Percentiles rank a stretch among this genome's conserved stretches.
phyloP scores from a whole-genome alignment of 257 asterid genomes.

The Linaria vulgaris region DNA sequence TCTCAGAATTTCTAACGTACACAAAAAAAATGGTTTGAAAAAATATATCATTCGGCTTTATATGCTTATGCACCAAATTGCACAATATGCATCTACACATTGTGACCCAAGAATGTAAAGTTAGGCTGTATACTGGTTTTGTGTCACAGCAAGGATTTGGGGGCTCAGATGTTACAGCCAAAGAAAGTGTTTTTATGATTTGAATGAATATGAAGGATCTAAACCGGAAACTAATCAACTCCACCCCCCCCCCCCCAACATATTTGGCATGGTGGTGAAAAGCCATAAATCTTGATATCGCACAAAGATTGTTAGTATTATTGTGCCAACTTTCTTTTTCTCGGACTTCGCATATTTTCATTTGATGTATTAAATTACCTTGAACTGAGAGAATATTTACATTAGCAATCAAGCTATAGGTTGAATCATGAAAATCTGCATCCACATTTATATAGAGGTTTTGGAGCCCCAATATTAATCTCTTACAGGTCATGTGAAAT shows the following conservation, averaged over 20 bases:
- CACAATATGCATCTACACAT: too few species aligned
- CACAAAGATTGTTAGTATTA: background rate
- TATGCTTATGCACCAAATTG: constrained; percentile 2
- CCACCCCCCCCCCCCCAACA: background rate
- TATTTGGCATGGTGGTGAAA: background rate
- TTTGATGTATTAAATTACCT: background rate
- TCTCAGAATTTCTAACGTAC: background rate
- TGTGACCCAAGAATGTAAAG: background rate
- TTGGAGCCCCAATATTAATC: too few species aligned
- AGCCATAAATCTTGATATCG: background rate
- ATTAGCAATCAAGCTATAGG: constrained; percentile 5
- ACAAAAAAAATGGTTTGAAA: background rate
- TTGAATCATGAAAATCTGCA: background rate
- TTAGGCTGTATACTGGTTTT: background rate
- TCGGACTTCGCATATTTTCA: too few species aligned
- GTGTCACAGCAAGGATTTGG: background rate
- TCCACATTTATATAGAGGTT: too few species aligned
- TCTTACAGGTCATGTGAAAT: too few species aligned
- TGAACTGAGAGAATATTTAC: background rate
- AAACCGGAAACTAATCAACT: background rate
- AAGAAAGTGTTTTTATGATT: background rate
- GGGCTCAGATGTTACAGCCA: background rate
- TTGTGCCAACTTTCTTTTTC: background rate
- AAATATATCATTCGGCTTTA: background rate
- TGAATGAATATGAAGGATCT: background rate